Percentiles rank a stretch among this genome's conserved stretches.
Conservation (phyloP, 75 land plant species). For the Gnetum montanum region DNA sequence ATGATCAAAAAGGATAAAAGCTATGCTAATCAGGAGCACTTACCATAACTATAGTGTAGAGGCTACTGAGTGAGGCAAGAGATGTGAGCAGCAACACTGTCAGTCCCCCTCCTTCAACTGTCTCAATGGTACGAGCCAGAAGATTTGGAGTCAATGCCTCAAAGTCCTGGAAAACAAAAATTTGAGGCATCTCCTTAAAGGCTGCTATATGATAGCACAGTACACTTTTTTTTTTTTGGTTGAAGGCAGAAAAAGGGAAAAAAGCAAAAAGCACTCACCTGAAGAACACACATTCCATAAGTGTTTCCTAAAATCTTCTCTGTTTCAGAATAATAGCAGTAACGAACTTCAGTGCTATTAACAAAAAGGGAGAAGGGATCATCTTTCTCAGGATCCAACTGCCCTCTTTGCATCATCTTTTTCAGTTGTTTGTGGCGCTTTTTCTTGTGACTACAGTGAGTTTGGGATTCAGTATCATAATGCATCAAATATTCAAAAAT, state of each 20-base stretch:
- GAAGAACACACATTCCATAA: slow-evolving; percentile 94
- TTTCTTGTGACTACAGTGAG: slow-evolving; percentile 81
- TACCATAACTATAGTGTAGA: slow-evolving; percentile 98
- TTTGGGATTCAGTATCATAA: background rate
- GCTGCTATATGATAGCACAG: background rate
- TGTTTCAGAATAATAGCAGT: slow-evolving; percentile 85
- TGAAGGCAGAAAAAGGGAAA: slow-evolving; percentile 1
- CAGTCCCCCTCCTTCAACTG: slow-evolving; percentile 97
- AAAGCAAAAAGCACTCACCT: too few relatives aligned
- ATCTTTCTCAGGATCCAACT: slow-evolving; percentile 76
- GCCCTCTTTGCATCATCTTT: slow-evolving; percentile 67
- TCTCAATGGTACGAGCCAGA: slow-evolving; percentile 95
- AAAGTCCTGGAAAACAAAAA: slow-evolving; percentile 67
- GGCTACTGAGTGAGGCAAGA: slow-evolving; percentile 76
- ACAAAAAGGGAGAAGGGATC: slow-evolving; percentile 85
- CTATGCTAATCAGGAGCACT: too few relatives aligned
- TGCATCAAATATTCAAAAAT: background rate
- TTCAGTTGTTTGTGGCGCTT: slow-evolving; percentile 84
- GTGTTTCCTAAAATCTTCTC: slow-evolving; percentile 96
- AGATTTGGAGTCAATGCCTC: slow-evolving; percentile 97
- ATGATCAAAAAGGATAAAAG: background rate
- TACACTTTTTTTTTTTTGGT: background rate
- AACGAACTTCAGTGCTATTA: slow-evolving; percentile 66
- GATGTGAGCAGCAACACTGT: slow-evolving; percentile 77
- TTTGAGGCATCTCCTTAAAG: background rate